Conservation (phyloP, 345 rosid species). For the Eucalyptus rudis region DNA sequence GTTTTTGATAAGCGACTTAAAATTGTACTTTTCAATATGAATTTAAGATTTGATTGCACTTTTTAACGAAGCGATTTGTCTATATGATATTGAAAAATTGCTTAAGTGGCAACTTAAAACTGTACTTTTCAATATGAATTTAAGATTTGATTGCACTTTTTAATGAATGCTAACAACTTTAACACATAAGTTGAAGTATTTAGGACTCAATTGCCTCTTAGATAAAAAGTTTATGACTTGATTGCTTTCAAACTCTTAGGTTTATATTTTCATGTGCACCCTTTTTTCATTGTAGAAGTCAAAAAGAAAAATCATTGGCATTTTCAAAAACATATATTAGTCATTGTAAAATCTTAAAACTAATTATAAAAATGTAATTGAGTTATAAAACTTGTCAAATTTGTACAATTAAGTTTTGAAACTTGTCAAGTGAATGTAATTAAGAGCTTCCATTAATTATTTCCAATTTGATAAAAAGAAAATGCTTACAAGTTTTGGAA, state of each 20-base stretch:
- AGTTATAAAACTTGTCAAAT: fast-evolving
- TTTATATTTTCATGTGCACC: neutral
- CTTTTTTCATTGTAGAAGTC: neutral
- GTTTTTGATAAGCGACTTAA: neutral
- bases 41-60: too few species aligned
- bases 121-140: neutral
- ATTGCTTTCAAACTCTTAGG: neutral
- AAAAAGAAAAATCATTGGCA: neutral
- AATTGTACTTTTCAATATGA: too few species aligned
- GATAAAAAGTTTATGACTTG: neutral
- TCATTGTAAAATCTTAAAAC: neutral
- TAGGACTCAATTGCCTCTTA: fast-evolving
- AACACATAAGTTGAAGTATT: fast-evolving
- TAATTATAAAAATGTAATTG: fast-evolving
- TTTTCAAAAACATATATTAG: neutral
- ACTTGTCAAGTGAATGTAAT: neutral
- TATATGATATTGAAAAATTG: neutral
- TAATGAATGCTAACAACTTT: neutral
- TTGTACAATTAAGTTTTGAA: fast-evolving
- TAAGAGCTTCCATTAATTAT: too few species aligned
- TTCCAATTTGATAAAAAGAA: fast-evolving
- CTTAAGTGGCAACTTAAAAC: neutral
- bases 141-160: fast-evolving
- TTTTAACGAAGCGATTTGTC: too few species aligned
- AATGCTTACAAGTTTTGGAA: too few species aligned